Evolutionary conservation across 164 flowering plant genomes (phyloP), one percentile per base, ranked within the genome.

Genomic region (Magnolia kwangsiensis): DNA sequence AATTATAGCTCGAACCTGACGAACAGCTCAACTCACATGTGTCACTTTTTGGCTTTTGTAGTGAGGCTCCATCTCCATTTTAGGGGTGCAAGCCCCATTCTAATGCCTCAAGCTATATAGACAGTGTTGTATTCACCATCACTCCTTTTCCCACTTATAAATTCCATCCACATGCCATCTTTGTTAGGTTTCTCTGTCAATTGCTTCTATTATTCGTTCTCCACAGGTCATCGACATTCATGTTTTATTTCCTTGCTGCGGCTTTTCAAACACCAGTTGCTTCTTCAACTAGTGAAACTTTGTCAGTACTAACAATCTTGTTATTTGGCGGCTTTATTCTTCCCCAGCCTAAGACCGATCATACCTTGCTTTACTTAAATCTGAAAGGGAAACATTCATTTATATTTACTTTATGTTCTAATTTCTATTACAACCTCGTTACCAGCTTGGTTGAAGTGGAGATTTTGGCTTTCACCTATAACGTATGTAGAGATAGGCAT

Each of bases 361-460:
- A 19, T 73, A 31, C 21, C 45, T 67, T 50, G 21, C 19, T 4
- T 37, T 29, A 8, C 68, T 4, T 0, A 24, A 65, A 31, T 20
- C 24, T 20, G 4, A 37, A 37, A 37, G 21, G 21, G 37, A 24
- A 65, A 24, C 24, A 16, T 61, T 72, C 21, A 50, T 3, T 29
- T 67, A 11, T 45, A 37, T 59, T 3, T 37, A 70, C 18, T 71
- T 64, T 23, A 50, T 7, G 13, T 23, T 74, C 72, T 67, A 71
- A 1, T 55, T 21, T 8, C 73, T 81, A 37, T 37, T 37, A 78
- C 90, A 91, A 92, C 87, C 21, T 85, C 87, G 4, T 81, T 91
- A 83, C 92, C 92, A 7, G 37, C 45, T 69, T 91, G 96, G 96
- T 74, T 90, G 82, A 55, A 68, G 50, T 91, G 96, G 96, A 90